Base-by-base conservation (phyloP, 2,329 filamentous ascomycete genomes). In the Colletotrichum sp. region DNA sequence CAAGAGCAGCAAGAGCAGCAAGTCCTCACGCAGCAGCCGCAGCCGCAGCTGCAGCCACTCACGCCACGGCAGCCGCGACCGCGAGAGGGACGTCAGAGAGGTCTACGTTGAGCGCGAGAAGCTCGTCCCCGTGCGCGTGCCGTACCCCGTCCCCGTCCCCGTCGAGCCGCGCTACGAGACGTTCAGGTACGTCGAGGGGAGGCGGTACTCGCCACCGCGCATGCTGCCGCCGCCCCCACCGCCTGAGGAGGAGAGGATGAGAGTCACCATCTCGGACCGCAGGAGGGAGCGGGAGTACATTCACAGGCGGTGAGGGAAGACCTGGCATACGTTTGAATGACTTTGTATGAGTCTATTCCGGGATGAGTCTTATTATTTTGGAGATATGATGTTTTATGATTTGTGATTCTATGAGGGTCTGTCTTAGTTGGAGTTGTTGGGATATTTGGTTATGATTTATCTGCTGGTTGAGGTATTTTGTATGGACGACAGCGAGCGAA, bases 81-180 rank as follows among this genome's bases (percentile, higher is more conserved):
- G 71, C 44, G 71, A 76, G 71, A 48, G 71, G 24, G 70, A 77
- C 22, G 22, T 72, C 7, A 39, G 69, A 62, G 89, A 91, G 80
- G 84, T 90, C 66, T 85, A 88, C 80, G 86, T 91, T 76, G 89
- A 91, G 82, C 85, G 89, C 30, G 90, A 91, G 80, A 84, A 85
- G 68, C 78, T 88, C 64, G 83, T 90, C 18, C 88, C 87, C 44
- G 81, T 87, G 9, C 84, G 84, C 12, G 80, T 84, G 59, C 85
- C 84, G 9, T 84, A 88, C 3, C 87, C 85, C 22, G 84, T 87
- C 8, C 85, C 84, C 1, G 81, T 81, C 22, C 74, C 70, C 28
- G 72, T 71, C 32, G 85, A 84, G 78, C 84, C 84, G 44, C 79
- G 82, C 75, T 87, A 87, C 77, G 89, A 90, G 48, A 88, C 88